Evolutionary conservation across 371 early-diverging fungal species (phyloP), one percentile per base, ranked within the genome.

Genomic region (Mortierella sp.): DNA sequence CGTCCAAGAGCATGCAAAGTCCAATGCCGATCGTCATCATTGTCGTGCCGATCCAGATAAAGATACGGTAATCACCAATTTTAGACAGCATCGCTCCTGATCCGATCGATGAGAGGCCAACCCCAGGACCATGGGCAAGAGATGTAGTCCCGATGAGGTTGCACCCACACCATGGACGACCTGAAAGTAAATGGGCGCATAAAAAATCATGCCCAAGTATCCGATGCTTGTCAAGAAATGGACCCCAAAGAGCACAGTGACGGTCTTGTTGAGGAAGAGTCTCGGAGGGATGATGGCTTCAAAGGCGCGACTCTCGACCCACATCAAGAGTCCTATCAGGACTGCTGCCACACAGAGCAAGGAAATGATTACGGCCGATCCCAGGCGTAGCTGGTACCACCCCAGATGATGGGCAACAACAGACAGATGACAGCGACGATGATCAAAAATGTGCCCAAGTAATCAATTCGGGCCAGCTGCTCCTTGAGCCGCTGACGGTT

Each of bases 141-240:
- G 70, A 53, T 86, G 72, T 12, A 92, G 58, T 9, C 93, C 92
- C 2, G 90, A 78, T 2, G 59, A 43, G 0, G 88, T 90, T 1
- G 92, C 84, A 7, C 82, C 64, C 3, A 76, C 57, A 43, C 84
- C 82, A 49, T 83, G 70, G 39, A 93, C 92, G 37, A 93, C 87
- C 64, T 91, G 92, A 80, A 92, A 93, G 79, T 90, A 95, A 9
- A 93, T 80, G 15, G 96, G 95, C 0, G 91, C 63, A 47, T 86
- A 90, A 63, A 84, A 89, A 47, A 90, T 76, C 7, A 82, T 62
- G 1, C 75, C 72, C 44, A 85, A 83, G 79, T 88, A 87, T 19
- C 73, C 72, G 49, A 85, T 75, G 19, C 90, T 87, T 26, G 83
- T 79, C 43, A 82, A 81, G 52, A 89, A 83, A 47, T 83, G 83